These are phyloP conservation scores for Clonostachys solani DNA, from an alignment of 2,329 filamentous ascomycete genomes.

Conservation along the genomic window DNA sequence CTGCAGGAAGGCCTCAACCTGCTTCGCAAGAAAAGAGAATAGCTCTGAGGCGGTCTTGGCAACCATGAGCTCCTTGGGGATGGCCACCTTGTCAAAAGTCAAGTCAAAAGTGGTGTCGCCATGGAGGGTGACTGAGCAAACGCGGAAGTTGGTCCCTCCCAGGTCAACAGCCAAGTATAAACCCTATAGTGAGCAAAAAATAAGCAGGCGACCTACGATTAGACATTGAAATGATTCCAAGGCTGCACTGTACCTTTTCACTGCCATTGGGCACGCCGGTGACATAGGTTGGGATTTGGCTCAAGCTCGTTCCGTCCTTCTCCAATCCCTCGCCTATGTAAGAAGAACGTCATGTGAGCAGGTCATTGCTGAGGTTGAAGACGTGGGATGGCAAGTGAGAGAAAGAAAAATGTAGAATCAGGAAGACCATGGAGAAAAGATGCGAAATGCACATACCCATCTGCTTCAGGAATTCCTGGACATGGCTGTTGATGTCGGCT, in stretches of 20 bases:
- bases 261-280: constrained; percentile 95
- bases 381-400: too few species aligned
- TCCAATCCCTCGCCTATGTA: constrained; percentile 71
- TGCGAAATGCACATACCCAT: constrained; percentile 52
- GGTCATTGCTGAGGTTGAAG: not conserved
- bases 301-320: constrained; percentile 75
- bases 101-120: constrained; percentile 94
- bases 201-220: not conserved
- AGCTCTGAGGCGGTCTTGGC: constrained; percentile 82
- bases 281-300: constrained; percentile 96
- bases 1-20: constrained; percentile 85
- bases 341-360: constrained; percentile 1
- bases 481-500: constrained; percentile 72
- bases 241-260: constrained; percentile 66
- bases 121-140: constrained; percentile 91
- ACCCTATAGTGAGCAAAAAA: constrained; percentile 49
- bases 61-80: constrained; percentile 86
- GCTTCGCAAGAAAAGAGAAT: constrained; percentile 87
- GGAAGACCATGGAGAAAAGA: not conserved
- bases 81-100: constrained; percentile 87
- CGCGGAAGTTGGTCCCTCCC: constrained; percentile 97
- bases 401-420: too few species aligned
- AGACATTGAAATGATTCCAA: not conserved
- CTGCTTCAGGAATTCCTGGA: constrained; percentile 81
- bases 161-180: constrained; percentile 95